Evolutionary conservation across 352 stramenopile species (phyloP).

Genomic region (Saprolegnia diclina): DNA sequence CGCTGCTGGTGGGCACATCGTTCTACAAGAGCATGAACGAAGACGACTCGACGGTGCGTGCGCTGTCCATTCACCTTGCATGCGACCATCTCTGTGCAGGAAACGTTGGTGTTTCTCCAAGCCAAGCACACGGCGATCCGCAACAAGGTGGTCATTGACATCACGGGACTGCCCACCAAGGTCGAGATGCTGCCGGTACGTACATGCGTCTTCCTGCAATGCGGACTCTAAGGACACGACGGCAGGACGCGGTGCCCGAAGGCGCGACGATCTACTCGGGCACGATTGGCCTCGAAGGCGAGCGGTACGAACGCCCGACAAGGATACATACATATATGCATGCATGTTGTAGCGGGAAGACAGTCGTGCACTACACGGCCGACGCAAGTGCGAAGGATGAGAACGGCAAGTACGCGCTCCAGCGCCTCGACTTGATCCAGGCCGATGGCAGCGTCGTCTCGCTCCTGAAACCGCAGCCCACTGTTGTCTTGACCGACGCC

Average conservation of each 20-base stretch:
- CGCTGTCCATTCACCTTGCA: not conserved
- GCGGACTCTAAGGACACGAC: not conserved
- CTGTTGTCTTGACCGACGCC: not conserved
- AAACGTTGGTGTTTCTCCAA: constrained; percentile 20
- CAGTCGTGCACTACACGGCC: constrained; percentile 16
- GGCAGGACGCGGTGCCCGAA: not conserved
- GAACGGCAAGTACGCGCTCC: constrained; percentile 17
- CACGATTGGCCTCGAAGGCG: constrained; percentile 15
- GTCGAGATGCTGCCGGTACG: constrained; percentile 16
- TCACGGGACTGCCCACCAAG: constrained; percentile 21
- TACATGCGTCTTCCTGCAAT: not conserved
- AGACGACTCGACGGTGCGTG: constrained; percentile 17
- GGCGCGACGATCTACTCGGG: constrained; percentile 6
- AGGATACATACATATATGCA: not conserved
- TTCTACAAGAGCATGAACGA: constrained; percentile 23
- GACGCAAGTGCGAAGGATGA: constrained; percentile 2
- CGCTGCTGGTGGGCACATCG: constrained; percentile 2
- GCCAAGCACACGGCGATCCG: constrained; percentile 23
- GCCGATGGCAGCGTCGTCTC: not conserved
- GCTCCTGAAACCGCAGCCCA: constrained; percentile 1
- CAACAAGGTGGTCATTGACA: constrained; percentile 26
- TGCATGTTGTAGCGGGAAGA: constrained; percentile 6
- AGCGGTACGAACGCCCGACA: not conserved
- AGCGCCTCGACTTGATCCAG: constrained; percentile 18
- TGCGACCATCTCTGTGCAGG: not conserved